phyloP scores from a whole-genome alignment of 2,329 filamentous ascomycete genomes.

The Colletotrichum euphorbiae region DNA sequence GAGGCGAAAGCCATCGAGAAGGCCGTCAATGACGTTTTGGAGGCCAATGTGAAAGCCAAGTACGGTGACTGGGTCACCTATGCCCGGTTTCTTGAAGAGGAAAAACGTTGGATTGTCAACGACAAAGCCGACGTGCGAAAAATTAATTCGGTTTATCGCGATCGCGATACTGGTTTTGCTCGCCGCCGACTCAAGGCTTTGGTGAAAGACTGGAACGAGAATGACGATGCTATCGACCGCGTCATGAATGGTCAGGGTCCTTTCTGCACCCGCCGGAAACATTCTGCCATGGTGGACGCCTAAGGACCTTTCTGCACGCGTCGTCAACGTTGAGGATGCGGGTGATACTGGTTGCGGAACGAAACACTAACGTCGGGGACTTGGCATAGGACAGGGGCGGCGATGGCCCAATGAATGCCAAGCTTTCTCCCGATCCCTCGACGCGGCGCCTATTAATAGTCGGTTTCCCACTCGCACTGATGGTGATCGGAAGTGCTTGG shows the following conservation, averaged over 20 bases:
- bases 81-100: conserved; percentile 48
- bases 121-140: conserved; percentile 54
- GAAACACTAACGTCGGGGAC: too few species aligned
- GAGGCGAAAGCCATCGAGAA: conserved; percentile 42
- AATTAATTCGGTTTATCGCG: conserved; percentile 58
- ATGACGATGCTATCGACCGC: conserved; percentile 52
- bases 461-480: too few species aligned
- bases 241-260: conserved; percentile 50
- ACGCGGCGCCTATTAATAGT: too few species aligned
- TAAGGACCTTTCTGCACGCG: conserved; percentile 45
- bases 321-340: not conserved
- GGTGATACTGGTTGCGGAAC: too few species aligned
- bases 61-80: conserved; percentile 49
- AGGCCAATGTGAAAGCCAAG: conserved; percentile 46
- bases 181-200: conserved; percentile 50
- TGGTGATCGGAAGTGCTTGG: not conserved
- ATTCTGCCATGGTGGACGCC: conserved; percentile 41
- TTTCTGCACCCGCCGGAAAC: conserved; percentile 41
- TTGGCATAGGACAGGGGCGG: too few species aligned
- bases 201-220: conserved; percentile 55
- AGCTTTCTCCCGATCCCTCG: too few species aligned
- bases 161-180: conserved; percentile 53
- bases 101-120: conserved; percentile 54
- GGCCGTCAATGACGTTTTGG: conserved; percentile 47
- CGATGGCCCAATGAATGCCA: too few species aligned